Percentiles rank a stretch among this genome's conserved stretches.
Evolutionary conservation across 768 basidiomycete species (phyloP).

Genomic region (Erythrobasidium yunnanense): DNA sequence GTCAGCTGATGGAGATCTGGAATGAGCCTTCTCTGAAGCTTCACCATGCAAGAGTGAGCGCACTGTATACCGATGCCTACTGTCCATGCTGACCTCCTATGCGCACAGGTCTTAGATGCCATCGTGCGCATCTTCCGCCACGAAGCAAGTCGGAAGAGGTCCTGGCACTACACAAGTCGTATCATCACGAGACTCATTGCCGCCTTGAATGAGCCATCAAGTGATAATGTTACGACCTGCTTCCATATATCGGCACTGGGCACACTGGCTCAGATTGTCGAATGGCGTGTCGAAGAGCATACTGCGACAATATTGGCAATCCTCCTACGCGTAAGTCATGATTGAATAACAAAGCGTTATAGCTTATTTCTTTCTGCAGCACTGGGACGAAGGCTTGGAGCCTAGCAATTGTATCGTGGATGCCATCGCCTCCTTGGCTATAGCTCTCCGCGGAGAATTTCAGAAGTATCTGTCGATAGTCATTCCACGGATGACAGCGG

Average conservation of each 20-base stretch:
- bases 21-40: background rate
- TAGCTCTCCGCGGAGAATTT: background rate
- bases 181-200: background rate
- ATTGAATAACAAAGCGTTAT: background rate
- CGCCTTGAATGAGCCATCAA: background rate
- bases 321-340: background rate
- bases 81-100: background rate
- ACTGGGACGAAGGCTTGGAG: constrained; percentile 9
- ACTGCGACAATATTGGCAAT: background rate
- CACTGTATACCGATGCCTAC: background rate
- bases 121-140: constrained; percentile 18
- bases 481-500: background rate
- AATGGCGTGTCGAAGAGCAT: constrained; percentile 8
- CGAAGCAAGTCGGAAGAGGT: background rate
- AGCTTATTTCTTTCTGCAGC: background rate
- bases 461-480: background rate
- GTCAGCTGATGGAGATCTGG: constrained; percentile 13
- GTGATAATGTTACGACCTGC: background rate
- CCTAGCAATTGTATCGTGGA: constrained; percentile 14
- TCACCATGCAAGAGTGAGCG: background rate
- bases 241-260: constrained; percentile 15
- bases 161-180: constrained; percentile 6
- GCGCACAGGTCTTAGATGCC: constrained; percentile 1
- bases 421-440: background rate
- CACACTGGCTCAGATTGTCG: background rate